phyloP scores from a whole-genome alignment of 2,329 filamentous ascomycete genomes.

The Calonectria pteridis region DNA sequence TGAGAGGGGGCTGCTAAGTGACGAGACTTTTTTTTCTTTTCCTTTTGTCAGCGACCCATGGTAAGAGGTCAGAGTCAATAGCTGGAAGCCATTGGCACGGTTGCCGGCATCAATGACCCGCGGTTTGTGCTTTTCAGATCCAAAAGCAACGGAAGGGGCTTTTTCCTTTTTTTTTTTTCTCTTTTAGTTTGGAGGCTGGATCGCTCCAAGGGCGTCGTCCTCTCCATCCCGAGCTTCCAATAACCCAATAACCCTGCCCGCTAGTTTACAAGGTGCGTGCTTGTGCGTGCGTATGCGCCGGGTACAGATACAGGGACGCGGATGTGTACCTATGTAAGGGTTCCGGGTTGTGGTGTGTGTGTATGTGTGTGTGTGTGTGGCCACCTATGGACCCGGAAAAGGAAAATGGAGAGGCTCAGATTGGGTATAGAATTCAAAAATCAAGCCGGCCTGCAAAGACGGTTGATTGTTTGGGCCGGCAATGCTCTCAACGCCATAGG shows the following conservation, averaged over 20 bases:
- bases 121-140: not conserved
- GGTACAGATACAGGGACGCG: not conserved
- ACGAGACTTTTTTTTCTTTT: slow-evolving; percentile 6
- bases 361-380: too few relatives aligned
- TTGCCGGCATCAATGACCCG: not conserved
- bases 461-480: slow-evolving; percentile 5
- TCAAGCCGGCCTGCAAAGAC: not conserved
- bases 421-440: not conserved
- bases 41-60: not conserved
- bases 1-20: slow-evolving; percentile 4
- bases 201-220: not conserved
- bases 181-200: not conserved
- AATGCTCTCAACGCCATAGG: not conserved
- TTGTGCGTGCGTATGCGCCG: not conserved
- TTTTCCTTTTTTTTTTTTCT: not conserved
- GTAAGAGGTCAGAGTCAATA: slow-evolving; percentile 8
- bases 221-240: not conserved
- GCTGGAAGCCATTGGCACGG: not conserved
- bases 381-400: not conserved
- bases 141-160: slow-evolving; percentile 1
- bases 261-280: not conserved
- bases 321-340: slow-evolving; percentile 1
- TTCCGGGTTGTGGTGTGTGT: not conserved
- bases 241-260: not conserved
- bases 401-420: slow-evolving; percentile 4